Evolutionary conservation across 148 eudicot genomes (phyloP), one percentile per base, ranked within the genome.

Genomic region (Drosera capensis): DNA sequence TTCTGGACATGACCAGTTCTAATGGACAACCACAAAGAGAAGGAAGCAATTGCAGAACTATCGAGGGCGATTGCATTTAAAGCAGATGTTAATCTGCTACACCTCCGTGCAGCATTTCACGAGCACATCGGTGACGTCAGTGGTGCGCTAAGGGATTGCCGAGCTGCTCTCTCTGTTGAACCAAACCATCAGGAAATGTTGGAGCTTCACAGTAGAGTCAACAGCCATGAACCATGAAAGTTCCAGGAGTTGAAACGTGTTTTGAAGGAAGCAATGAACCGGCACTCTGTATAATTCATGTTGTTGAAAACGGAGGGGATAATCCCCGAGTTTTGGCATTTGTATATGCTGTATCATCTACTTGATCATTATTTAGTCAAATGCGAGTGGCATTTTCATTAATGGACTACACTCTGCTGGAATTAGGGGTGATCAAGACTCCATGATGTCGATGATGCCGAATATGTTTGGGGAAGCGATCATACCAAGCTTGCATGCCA

Each of bases 91-190:
- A 82, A 90, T 48, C 79, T 90, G 46, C 78, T 92, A 15, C 93
- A 92, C 52, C 63, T 85, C 8, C 61, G 99, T 25, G 95, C 99
- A 30, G 99, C 99, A 13, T 92, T 92, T 43, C 88, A 81, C 23
- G 99, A 92, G 71, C 83, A 83, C 63, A 74, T 82, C 6, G 87
- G 82, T 1, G 85, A 92, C 30, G 86, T 71, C 45, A 35, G 61
- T 43, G 86, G 79, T 14, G 84, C 99, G 9, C 60, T 92, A 22
- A 66, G 78, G 20, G 99, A 92, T 53, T 85, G 95, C 54, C 71
- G 92, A 35, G 95, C 94, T 16, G 95, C 95, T 24, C 94, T 92
- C 43, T 92, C 86, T 2, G 81, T 92, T n/a, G 99, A 92, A 49
- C 95, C 95, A 0, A 81, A 74, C 57, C 95, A 92, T 54, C 77